Evolutionary conservation across 2,329 filamentous ascomycete genomes (phyloP).

Genomic region (Arthrobotrys musiformis): DNA sequence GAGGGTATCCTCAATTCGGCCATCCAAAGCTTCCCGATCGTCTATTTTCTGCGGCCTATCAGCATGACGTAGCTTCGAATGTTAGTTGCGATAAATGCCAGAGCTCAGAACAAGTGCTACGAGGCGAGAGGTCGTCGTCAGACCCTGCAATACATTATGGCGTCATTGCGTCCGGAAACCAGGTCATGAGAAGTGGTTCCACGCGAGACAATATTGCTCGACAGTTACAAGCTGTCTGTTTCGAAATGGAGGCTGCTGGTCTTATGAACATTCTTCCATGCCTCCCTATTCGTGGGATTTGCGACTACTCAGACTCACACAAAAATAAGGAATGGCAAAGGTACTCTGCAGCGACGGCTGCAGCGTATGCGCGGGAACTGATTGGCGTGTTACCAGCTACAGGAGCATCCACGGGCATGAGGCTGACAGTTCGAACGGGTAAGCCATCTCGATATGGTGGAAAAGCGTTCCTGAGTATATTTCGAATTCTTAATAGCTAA

Average conservation of each 20-base stretch:
- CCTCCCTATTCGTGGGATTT: conserved; percentile 41
- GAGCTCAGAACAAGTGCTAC: conserved; percentile 2
- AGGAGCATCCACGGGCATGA: not conserved
- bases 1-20: not conserved
- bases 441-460: too few species aligned
- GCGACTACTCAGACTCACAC: conserved; percentile 49
- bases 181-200: conserved; percentile 37
- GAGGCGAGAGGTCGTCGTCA: not conserved
- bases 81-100: conserved; percentile 31
- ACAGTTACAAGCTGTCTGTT: conserved; percentile 38
- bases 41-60: conserved; percentile 25
- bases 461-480: too few species aligned
- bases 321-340: conserved; percentile 49
- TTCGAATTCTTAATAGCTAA: not conserved
- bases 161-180: conserved; percentile 40
- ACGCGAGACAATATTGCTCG: conserved; percentile 31
- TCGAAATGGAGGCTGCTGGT: conserved; percentile 49
- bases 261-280: conserved; percentile 48
- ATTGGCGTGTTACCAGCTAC: conserved; percentile 14
- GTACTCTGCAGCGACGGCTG: conserved; percentile 35
- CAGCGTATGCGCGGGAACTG: conserved; percentile 39
- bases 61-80: not conserved
- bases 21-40: conserved; percentile 7
- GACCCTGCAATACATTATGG: conserved; percentile 34
- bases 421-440: too few species aligned